Evolutionary conservation across 116 monocot genomes (phyloP).

Genomic region (Posidonia oceanica): DNA sequence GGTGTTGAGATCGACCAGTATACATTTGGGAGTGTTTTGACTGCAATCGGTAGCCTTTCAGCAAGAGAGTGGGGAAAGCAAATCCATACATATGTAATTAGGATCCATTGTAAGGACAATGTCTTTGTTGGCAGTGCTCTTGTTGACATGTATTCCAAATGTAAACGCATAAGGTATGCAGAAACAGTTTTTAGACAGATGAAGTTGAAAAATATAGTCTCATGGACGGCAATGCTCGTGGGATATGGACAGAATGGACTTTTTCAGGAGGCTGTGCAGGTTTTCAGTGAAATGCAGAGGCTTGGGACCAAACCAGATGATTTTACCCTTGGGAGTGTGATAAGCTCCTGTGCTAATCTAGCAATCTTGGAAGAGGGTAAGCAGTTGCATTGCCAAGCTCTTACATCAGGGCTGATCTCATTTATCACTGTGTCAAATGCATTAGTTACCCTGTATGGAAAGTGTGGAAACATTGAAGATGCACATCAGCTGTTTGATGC

Average conservation of each 20-base stretch:
- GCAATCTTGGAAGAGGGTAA: conserved; percentile 67
- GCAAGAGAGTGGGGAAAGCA: conserved; percentile 35
- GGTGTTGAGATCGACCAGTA: conserved; percentile 52
- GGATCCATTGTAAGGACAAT: conserved; percentile 24
- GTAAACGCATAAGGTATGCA: conserved; percentile 27
- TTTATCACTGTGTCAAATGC: conserved; percentile 65
- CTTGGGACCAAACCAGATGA: conserved; percentile 53
- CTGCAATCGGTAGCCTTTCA: conserved; percentile 43
- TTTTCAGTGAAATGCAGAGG: conserved; percentile 53
- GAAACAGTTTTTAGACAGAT: conserved; percentile 41
- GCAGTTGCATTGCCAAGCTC: conserved; percentile 50
- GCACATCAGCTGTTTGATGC: conserved; percentile 41
- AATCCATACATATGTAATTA: neutral
- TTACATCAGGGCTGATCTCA: conserved; percentile 39
- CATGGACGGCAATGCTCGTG: conserved; percentile 77
- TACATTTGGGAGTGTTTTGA: conserved; percentile 57
- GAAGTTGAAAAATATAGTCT: conserved; percentile 41
- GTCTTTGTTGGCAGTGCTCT: conserved; percentile 69
- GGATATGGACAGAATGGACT: conserved; percentile 51
- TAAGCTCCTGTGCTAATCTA: conserved; percentile 66
- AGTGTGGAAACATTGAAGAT: conserved; percentile 63
- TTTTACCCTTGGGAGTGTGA: conserved; percentile 63
- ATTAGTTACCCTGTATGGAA: conserved; percentile 58
- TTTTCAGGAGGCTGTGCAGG: conserved; percentile 13
- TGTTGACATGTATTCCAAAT: conserved; percentile 76